Evolutionary conservation across 257 asterid species (phyloP).

Genomic region (Solanum appendiculatum): DNA sequence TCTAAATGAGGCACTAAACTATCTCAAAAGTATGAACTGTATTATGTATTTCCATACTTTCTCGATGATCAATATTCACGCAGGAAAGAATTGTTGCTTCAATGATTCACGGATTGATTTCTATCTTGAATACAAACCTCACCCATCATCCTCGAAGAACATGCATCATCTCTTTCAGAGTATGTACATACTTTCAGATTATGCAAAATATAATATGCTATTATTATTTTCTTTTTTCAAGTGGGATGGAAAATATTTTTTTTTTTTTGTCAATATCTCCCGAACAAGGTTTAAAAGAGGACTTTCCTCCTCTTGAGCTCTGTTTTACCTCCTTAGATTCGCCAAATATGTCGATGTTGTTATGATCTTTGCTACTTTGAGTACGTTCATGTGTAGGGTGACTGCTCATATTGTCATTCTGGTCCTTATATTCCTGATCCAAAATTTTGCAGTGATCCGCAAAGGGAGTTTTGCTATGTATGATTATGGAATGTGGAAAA

Average conservation of each 20-base stretch:
- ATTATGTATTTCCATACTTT: not conserved
- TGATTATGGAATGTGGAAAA: conserved; percentile 76
- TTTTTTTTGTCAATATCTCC: not conserved
- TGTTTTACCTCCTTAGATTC: not conserved
- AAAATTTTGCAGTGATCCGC: conserved; percentile 71
- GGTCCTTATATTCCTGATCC: conserved; percentile 1
- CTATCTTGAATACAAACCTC: conserved; percentile 89
- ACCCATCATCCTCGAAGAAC: conserved; percentile 83
- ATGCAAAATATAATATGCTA: not conserved
- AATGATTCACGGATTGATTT: conserved; percentile 66
- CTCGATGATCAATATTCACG: conserved; percentile 1
- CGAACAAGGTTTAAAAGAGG: not conserved
- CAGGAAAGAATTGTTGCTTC: conserved; percentile 95
- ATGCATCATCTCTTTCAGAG: conserved; percentile 91
- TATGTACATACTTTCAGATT: conserved; percentile 21
- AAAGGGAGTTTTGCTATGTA: conserved; percentile 76
- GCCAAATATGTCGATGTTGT: not conserved
- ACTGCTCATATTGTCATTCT: not conserved
- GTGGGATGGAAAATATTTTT: not conserved
- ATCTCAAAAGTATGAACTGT: not conserved
- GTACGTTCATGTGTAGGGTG: not conserved
- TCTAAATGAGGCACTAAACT: not conserved
- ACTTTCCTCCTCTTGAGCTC: not conserved
- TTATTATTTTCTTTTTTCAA: not conserved
- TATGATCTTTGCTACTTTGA: not conserved